phyloP scores from a whole-genome alignment of 371 early-diverging fungal genomes.

The Mucor irregularis region DNA sequence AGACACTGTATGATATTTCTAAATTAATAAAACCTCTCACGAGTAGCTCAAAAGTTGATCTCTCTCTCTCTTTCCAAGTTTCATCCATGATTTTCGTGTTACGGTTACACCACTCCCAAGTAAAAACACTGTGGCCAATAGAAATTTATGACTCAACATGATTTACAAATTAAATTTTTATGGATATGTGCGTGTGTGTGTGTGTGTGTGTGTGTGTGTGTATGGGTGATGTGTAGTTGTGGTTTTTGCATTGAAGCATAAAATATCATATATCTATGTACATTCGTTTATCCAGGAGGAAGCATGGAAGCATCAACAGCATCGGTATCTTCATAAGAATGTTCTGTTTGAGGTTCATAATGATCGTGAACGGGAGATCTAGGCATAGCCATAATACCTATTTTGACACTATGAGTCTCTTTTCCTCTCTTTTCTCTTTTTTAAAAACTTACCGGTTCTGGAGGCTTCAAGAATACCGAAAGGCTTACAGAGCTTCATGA shows the following conservation, averaged over 20 bases:
- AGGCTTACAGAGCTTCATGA: conserved; percentile 89
- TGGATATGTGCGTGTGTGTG: background rate
- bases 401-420: background rate
- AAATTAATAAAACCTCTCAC: too few species aligned
- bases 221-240: too few species aligned
- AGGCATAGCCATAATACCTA: conserved; percentile 94
- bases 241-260: background rate
- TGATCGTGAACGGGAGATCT: conserved; percentile 77
- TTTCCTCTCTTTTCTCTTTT: background rate
- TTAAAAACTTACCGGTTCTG: conserved; percentile 76
- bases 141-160: conserved; percentile 12
- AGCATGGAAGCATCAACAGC: conserved; percentile 84
- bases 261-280: background rate
- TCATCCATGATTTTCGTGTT: background rate
- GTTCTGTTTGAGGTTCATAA: conserved; percentile 63
- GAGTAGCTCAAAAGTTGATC: background rate
- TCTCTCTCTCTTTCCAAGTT: too few species aligned
- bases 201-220: background rate
- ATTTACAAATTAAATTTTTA: conserved; percentile 3
- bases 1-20: too few species aligned
- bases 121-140: conserved; percentile 2
- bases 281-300: conserved; percentile 84
- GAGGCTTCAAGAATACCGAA: conserved; percentile 95
- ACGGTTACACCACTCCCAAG: conserved; percentile 5
- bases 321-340: conserved; percentile 53